Evolutionary conservation across 495 filamentous ascomycete species (phyloP).

Genomic region (Clavariopsis aquatica): DNA sequence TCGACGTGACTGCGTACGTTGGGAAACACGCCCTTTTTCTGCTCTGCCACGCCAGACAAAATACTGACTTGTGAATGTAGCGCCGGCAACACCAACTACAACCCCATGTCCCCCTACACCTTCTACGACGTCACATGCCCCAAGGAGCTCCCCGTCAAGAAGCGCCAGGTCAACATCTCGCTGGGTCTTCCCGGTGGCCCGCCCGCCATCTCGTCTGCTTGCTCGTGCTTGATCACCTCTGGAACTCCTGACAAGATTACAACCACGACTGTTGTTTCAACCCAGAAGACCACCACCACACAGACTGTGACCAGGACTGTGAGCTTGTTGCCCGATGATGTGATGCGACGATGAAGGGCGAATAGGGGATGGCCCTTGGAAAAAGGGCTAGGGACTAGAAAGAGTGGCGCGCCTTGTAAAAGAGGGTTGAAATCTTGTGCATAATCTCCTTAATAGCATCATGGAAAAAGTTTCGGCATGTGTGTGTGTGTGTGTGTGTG

Average conservation of each 20-base stretch:
- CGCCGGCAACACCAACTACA: conserved; percentile 30
- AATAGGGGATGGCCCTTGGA: neutral
- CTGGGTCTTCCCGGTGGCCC: conserved; percentile 8
- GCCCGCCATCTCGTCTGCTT: conserved; percentile 19
- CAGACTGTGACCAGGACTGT: conserved; percentile 32
- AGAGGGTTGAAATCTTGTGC: neutral
- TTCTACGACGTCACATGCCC: conserved; percentile 31
- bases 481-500: no score
- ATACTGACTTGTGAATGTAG: conserved; percentile 1
- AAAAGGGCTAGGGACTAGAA: neutral
- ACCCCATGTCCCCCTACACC: conserved; percentile 37
- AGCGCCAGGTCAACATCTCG: conserved; percentile 33
- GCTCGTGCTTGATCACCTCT: conserved; percentile 30
- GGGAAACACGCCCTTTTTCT: neutral
- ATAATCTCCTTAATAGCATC: neutral
- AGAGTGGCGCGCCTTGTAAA: neutral
- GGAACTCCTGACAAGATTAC: conserved; percentile 15
- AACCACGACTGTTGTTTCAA: conserved; percentile 13
- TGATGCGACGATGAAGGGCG: neutral
- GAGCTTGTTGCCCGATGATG: conserved; percentile 14
- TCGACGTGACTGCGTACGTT: conserved; percentile 31
- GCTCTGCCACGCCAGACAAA: neutral
- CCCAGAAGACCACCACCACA: conserved; percentile 15
- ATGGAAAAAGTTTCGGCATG: neutral
- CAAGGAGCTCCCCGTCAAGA: conserved; percentile 28